Evolutionary conservation across 495 filamentous ascomycete species (phyloP), one percentile per base, ranked within the genome.

Genomic region (Neurospora sp.): DNA sequence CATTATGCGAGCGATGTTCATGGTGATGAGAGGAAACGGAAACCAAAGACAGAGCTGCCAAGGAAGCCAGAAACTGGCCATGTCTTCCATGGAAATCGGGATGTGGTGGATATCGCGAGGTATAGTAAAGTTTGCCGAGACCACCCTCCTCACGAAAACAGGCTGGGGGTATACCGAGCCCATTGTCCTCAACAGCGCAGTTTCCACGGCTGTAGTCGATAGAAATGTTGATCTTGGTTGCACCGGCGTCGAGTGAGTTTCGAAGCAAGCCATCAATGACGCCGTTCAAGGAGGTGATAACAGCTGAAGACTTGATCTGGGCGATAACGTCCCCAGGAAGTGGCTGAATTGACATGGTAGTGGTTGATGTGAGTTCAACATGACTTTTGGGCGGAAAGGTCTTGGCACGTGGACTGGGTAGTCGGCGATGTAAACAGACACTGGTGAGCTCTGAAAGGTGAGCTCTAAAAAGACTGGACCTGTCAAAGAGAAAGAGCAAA

Each of bases 141-240:
- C 91, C 92, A 10, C 96, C 92, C 59, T 82, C 81, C n/a, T 87
- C 84, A 11, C 79, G 76, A 75, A 97, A 97, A 73, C 95, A 92
- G 15, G 77, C 73, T 3, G 92, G 91, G 15, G 82, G 80, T 71
- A 99, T 96, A 0, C 96, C 96, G 70, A 86, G 69, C 2, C 96
- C 96, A 83, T 98, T 88, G 79, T 99, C 96, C 81, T 97, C 94
- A 19, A 98, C 89, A 0, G 89, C 86, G 81, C 94, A 97, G 71
- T 88, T 88, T 15, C 95, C 95, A 19, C 92, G 90, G 39, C 80
- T 77, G 74, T 93, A 93, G 80, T 98, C 92, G 19, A 97, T 86
- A 19, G 85, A 88, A 74, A 97, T 84, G 38, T 87, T 88, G 69
- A 98, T 82, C 72, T 88, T 92, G 43, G 84, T 89, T 21, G 95